Conservation (phyloP, 2,329 filamentous ascomycete genomes). For the Dendryphion nanum region DNA sequence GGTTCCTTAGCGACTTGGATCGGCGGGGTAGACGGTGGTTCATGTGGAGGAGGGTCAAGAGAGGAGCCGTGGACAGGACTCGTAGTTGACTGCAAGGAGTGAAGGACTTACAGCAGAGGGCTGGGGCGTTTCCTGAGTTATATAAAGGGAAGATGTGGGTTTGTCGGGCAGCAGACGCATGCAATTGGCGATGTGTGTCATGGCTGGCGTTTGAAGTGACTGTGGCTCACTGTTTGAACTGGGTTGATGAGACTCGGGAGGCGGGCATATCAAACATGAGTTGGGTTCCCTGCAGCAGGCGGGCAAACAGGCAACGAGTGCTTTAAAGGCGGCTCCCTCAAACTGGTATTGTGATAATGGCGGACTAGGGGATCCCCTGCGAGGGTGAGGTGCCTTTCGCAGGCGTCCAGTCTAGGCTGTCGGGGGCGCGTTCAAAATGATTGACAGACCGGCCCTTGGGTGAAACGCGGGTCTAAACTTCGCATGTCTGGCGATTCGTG, state of each 20-base stretch:
- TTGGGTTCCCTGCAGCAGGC: slow-evolving; percentile 38
- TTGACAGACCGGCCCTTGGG: slow-evolving; percentile 29
- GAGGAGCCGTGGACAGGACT: too few species aligned
- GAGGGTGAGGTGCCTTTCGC: slow-evolving; percentile 29
- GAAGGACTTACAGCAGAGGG: slow-evolving; percentile 29
- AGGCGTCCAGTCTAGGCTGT: slow-evolving; percentile 35
- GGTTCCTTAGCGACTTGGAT: slow-evolving; percentile 34
- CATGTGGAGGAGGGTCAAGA: slow-evolving; percentile 28
- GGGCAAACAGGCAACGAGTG: slow-evolving; percentile 32
- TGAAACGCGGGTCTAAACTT: slow-evolving; percentile 40
- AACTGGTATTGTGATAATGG: slow-evolving; percentile 38
- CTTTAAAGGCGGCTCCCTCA: slow-evolving; percentile 38
- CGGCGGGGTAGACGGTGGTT: slow-evolving; percentile 31
- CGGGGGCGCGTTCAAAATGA: slow-evolving; percentile 30
- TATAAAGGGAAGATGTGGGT: slow-evolving; percentile 39
- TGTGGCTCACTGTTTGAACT: slow-evolving; percentile 34
- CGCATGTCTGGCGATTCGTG: slow-evolving; percentile 41
- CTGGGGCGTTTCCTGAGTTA: slow-evolving; percentile 37
- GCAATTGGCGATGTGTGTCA: slow-evolving; percentile 47
- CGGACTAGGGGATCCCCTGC: slow-evolving; percentile 29
- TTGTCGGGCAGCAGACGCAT: slow-evolving; percentile 35
- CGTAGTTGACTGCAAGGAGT: too few species aligned
- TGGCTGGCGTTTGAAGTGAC: slow-evolving; percentile 36
- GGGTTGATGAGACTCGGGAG: slow-evolving; percentile 41
- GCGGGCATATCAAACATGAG: slow-evolving; percentile 42